These are phyloP conservation scores for Leccinum pachyderme DNA, from an alignment of 1,284 basidiomycete species.

Conservation along the genomic window DNA sequence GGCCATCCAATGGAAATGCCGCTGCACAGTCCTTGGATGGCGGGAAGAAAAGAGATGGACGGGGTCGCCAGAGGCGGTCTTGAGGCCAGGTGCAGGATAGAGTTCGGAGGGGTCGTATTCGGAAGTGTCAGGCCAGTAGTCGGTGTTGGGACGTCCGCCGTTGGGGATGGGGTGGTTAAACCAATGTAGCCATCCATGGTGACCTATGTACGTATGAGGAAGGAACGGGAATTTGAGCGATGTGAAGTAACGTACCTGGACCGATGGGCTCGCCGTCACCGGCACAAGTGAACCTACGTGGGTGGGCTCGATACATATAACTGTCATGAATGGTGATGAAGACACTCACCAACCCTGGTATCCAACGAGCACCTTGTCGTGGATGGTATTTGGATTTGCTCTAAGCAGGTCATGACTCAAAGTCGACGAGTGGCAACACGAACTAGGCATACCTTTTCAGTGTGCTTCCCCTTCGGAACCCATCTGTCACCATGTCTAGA, in stretches of 20 bases:
- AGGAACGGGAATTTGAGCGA: not conserved
- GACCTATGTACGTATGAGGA: conserved; percentile 38
- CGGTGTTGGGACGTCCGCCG: conserved; percentile 66
- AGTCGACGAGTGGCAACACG: not conserved
- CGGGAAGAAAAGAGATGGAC: conserved; percentile 73
- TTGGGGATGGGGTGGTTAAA: conserved; percentile 60
- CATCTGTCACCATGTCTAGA: not conserved
- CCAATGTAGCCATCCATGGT: conserved; percentile 85
- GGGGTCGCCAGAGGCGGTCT: conserved; percentile 51
- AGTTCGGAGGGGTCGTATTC: conserved; percentile 68
- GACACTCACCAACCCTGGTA: conserved; percentile 76
- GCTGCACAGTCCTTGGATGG: conserved; percentile 65
- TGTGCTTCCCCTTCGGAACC: conserved; percentile 1
- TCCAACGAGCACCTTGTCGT: conserved; percentile 77
- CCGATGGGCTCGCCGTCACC: conserved; percentile 64
- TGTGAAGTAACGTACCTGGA: conserved; percentile 41
- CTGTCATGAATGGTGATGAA: too few relatives aligned
- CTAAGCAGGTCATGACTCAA: conserved; percentile 14
- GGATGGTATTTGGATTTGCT: conserved; percentile 54
- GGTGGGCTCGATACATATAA: too few relatives aligned
- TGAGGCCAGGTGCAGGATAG: conserved; percentile 64
- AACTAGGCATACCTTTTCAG: conserved; percentile 13
- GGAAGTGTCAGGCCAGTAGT: conserved; percentile 74
- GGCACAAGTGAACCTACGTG: conserved; percentile 63
- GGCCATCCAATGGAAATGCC: conserved; percentile 83